Base-by-base conservation (phyloP, 2,329 filamentous ascomycete genomes). In the Fusarium brevicatenulatum region DNA sequence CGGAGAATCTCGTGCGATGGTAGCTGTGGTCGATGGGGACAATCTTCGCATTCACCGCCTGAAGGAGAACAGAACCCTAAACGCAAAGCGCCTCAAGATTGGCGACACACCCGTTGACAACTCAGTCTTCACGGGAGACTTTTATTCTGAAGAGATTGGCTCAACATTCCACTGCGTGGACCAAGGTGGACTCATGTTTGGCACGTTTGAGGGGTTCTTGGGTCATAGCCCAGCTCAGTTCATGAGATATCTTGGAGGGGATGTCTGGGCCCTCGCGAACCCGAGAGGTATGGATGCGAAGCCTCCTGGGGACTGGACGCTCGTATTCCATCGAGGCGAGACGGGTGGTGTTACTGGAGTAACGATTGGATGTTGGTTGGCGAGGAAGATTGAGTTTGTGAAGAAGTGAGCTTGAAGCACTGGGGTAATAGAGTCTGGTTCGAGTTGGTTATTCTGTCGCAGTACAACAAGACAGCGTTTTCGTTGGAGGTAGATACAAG, bases 201-300 rank as follows among this genome's bases (percentile, higher is more conserved):
- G 69, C 2, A 69, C 69, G 1, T 72, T 72, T 21, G 69, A 72
- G 7, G 69, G 69, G 2, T 72, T 70, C 13, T 5, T 72, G 12
- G 69, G 69, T 23, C 32, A 72, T 8, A 72, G 69, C 5, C 54
- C 69, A 8, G 59, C 69, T 49, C 64, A 72, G 12, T 69, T 65
- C 19, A 72, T 72, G 69, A n/a, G 50, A 36, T 61, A 70, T 50
- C 32, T 72, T 2, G 69, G 69, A 8, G 40, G 44, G 15, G 64
- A 66, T 28, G 69, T 70, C 3, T 72, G 69, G 69, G 55, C 54
- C 5, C 69, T 72, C 13, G 42, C 64, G 15, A 70, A 71, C 43
- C 69, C 69, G 1, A 47, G 69, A 36, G 69, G 69, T 18, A 72
- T 72, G 69, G 69, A 72, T 42, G 69, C 69, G 15, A 72, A 72